These are phyloP conservation scores for Ramichloridium luteum DNA, from an alignment of 2,329 filamentous ascomycete species.

Conservation along the genomic window DNA sequence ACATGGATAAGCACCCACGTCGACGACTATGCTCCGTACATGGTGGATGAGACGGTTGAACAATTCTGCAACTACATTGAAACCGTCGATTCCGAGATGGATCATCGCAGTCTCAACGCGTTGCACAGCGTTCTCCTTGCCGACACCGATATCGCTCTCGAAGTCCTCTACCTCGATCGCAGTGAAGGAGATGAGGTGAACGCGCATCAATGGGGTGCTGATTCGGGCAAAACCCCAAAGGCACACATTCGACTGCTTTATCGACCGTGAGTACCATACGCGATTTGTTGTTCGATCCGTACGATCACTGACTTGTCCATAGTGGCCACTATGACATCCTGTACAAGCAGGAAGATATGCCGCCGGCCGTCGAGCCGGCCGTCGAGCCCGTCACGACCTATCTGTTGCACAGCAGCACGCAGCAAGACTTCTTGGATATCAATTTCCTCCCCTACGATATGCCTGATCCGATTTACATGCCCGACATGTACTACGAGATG, in stretches of 20 bases:
- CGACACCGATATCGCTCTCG: slow-evolving; percentile 64
- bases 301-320: slow-evolving; percentile 17
- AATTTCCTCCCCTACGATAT: slow-evolving; percentile 5
- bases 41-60: slow-evolving; percentile 49
- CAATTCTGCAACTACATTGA: slow-evolving; percentile 66
- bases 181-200: slow-evolving; percentile 68
- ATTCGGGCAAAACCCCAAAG: slow-evolving; percentile 32
- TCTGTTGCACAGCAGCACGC: slow-evolving; percentile 20
- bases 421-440: not conserved
- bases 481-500: slow-evolving; percentile 3
- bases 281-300: not conserved
- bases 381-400: slow-evolving; percentile 21
- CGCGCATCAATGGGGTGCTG: slow-evolving; percentile 49
- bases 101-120: slow-evolving; percentile 71
- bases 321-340: slow-evolving; percentile 89
- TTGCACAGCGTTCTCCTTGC: slow-evolving; percentile 69
- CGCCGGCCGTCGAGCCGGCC: slow-evolving; percentile 20
- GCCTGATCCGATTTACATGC: slow-evolving; percentile 4
- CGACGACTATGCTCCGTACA: slow-evolving; percentile 58
- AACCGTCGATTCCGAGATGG: slow-evolving; percentile 69
- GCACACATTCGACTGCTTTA: slow-evolving; percentile 58
- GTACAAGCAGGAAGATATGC: slow-evolving; percentile 53
- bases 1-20: slow-evolving; percentile 70
- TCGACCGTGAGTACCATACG: slow-evolving; percentile 41
- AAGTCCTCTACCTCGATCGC: slow-evolving; percentile 84